A percentile compares a stretch with the other conserved stretches of the same genome.
Conservation (phyloP, 495 filamentous ascomycete genomes). For the Aspergillus leporis region DNA sequence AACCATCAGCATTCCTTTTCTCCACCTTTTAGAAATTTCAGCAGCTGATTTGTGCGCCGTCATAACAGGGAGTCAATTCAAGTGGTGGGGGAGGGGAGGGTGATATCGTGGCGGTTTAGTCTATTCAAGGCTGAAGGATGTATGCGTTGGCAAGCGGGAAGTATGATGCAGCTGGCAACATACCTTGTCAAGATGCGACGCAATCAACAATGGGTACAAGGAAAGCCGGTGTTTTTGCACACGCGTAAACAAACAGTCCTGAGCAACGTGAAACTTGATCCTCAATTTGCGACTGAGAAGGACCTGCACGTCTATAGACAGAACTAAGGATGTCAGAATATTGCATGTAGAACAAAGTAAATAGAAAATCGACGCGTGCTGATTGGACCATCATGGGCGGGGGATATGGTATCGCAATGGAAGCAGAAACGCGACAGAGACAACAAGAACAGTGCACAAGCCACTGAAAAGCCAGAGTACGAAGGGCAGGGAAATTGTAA, state of each 20-base stretch:
- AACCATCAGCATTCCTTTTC: slow-evolving; percentile 30
- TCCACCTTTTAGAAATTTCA: slow-evolving; percentile 20
- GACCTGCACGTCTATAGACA: slow-evolving; percentile 14
- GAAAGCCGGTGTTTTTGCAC: slow-evolving; percentile 16
- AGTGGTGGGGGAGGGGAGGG: slow-evolving; percentile 24
- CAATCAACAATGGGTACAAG: slow-evolving; percentile 25
- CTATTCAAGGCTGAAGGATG: slow-evolving; percentile 37
- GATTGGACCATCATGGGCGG: slow-evolving; percentile 23
- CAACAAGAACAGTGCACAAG: slow-evolving; percentile 13
- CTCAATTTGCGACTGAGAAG: slow-evolving; percentile 11
- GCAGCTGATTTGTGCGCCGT: slow-evolving; percentile 34
- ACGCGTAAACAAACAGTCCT: slow-evolving; percentile 11
- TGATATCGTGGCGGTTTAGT: slow-evolving; percentile 34
- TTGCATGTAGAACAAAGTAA: slow-evolving; percentile 10
- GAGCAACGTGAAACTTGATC: neutral
- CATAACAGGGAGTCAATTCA: slow-evolving; percentile 20
- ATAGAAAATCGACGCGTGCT: slow-evolving; percentile 32
- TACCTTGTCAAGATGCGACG: slow-evolving; percentile 48
- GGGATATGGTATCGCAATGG: slow-evolving; percentile 8
- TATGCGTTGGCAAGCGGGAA: slow-evolving; percentile 52
- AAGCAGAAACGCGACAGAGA: slow-evolving; percentile 17
- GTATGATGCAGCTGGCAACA: slow-evolving; percentile 41
- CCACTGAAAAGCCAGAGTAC: neutral
- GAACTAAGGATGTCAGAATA: slow-evolving; percentile 19
- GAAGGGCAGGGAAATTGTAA: neutral